A percentile compares a stretch with the other conserved stretches of the same genome.
These are phyloP conservation scores for Daldinia caldariorum DNA, from an alignment of 495 filamentous ascomycete genomes.

Conservation along the genomic window DNA sequence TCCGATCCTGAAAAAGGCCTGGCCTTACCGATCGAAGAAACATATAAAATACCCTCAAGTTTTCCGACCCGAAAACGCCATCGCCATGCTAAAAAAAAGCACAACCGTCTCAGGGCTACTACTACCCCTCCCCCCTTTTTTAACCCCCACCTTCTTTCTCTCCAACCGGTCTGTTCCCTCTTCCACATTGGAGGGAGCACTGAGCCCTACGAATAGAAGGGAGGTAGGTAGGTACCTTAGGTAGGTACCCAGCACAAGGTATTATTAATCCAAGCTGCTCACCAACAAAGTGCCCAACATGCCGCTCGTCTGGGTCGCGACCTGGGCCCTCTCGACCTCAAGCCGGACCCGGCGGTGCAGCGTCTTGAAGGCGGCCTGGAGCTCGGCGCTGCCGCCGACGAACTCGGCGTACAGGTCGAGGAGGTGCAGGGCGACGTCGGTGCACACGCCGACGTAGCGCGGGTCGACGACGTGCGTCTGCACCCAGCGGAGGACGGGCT, in stretches of 20 bases:
- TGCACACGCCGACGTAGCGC: slow-evolving; percentile 76
- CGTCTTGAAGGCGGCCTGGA: slow-evolving; percentile 70
- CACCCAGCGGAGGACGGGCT: slow-evolving; percentile 86
- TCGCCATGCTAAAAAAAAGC: slow-evolving; percentile 56
- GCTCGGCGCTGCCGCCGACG: slow-evolving; percentile 74
- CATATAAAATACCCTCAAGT: slow-evolving; percentile 12
- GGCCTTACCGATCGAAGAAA: not conserved
- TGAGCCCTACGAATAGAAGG: no score
- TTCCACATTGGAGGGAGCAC: not conserved
- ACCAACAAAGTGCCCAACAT: slow-evolving; percentile 83
- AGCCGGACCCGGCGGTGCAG: slow-evolving; percentile 74
- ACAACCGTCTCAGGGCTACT: slow-evolving; percentile 5
- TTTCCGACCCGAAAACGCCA: slow-evolving; percentile 49
- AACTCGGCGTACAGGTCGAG: slow-evolving; percentile 88
- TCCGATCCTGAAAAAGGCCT: slow-evolving; percentile 20
- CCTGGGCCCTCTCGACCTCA: slow-evolving; percentile 83
- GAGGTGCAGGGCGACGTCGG: slow-evolving; percentile 80
- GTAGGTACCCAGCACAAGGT: no score
- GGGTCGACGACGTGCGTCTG: slow-evolving; percentile 80
- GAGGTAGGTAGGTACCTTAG: no score
- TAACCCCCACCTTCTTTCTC: not conserved
- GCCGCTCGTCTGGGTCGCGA: slow-evolving; percentile 78
- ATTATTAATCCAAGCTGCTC: slow-evolving; percentile 47
- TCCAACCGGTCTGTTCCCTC: not conserved
- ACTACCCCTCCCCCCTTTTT: not conserved